phyloP scores from a whole-genome alignment of 2,329 filamentous ascomycete genomes.

The Chaetomiaceae sp. region DNA sequence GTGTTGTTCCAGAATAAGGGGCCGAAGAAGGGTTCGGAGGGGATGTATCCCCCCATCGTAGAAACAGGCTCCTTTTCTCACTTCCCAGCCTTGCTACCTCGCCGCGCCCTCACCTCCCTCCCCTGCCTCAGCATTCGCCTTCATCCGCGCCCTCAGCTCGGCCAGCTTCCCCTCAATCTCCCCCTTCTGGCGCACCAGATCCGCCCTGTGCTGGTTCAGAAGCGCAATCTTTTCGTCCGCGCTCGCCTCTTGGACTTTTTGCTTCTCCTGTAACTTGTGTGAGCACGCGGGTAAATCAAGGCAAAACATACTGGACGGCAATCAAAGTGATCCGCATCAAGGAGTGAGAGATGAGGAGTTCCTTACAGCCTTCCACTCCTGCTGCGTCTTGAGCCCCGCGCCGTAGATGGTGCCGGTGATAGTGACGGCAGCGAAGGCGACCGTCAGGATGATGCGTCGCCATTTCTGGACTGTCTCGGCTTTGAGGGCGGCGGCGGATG shows the following conservation, averaged over 20 bases:
- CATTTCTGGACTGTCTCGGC: neutral
- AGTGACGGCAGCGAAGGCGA: conserved; percentile 29
- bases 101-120: too few species aligned
- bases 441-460: conserved; percentile 23
- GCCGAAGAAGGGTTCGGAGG: too few species aligned
- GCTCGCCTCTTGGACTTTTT: conserved; percentile 22
- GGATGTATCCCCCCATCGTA: too few species aligned
- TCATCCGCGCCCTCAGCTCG: conserved; percentile 29
- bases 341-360: neutral
- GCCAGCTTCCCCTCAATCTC: conserved; percentile 32
- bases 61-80: too few species aligned
- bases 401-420: conserved; percentile 32
- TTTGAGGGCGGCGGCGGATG: neutral
- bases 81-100: too few species aligned
- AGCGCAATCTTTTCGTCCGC: conserved; percentile 31
- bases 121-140: conserved; percentile 1
- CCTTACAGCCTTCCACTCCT: conserved; percentile 27
- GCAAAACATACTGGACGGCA: too few species aligned
- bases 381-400: conserved; percentile 32
- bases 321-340: neutral
- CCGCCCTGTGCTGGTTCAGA: conserved; percentile 27
- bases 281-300: too few species aligned
- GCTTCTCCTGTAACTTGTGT: conserved; percentile 19
- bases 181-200: conserved; percentile 25
- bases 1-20: too few species aligned